Conservation (phyloP, 768 basidiomycete species). For the Russula vinacea region DNA sequence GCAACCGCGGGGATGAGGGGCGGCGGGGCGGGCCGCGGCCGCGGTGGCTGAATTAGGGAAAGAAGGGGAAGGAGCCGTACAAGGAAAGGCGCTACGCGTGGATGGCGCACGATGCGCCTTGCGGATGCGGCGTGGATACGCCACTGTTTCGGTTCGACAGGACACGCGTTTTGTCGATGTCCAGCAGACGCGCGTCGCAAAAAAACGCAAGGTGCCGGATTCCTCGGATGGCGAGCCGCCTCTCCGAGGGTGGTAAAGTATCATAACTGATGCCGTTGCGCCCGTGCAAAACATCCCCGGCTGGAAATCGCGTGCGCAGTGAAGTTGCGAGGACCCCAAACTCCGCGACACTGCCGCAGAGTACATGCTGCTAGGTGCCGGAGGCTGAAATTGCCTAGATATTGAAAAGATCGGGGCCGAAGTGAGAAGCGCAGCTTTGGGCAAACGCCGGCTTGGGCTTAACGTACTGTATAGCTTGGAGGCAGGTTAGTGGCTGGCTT, state of each 20-base stretch:
- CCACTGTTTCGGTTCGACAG: conserved; percentile 26
- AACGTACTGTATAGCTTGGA: conserved; percentile 19
- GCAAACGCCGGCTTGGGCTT: conserved; percentile 14
- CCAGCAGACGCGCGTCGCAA: conserved; percentile 25
- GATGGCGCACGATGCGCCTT: conserved; percentile 28
- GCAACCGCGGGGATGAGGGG: conserved; percentile 19
- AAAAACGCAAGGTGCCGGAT: conserved; percentile 27
- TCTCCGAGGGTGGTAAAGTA: conserved; percentile 23
- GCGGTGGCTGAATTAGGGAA: conserved; percentile 22
- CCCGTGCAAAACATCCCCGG: conserved; percentile 25
- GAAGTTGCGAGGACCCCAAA: conserved; percentile 24
- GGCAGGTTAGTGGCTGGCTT: conserved; percentile 21
- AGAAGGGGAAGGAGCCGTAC: conserved; percentile 19
- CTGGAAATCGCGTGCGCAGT: conserved; percentile 23
- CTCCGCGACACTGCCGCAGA: conserved; percentile 25
- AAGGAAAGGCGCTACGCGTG: conserved; percentile 27
- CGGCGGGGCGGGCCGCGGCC: conserved; percentile 26
- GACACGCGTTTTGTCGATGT: conserved; percentile 25
- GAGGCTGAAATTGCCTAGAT: conserved; percentile 3
- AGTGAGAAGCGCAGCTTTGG: conserved; percentile 3
- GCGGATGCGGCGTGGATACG: conserved; percentile 28
- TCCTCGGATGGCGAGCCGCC: conserved; percentile 27
- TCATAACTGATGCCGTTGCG: conserved; percentile 26
- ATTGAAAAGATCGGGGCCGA: conserved; percentile 14
- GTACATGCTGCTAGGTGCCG: conserved; percentile 15